phyloP scores from a whole-genome alignment of 306 rosid species.

The Malus orientalis region DNA sequence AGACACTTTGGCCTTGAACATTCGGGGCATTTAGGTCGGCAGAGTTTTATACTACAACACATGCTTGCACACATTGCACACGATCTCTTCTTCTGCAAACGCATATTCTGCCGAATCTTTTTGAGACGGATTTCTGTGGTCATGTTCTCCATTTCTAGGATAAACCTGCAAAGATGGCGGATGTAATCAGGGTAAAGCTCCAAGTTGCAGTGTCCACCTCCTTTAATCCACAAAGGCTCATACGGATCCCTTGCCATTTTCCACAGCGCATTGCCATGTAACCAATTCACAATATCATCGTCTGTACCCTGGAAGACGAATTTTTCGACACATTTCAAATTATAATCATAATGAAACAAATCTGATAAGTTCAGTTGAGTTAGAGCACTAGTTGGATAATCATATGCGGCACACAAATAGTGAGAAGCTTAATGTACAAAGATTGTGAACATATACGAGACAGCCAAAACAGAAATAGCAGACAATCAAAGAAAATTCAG shows the following conservation, averaged over 20 bases:
- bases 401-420: background rate
- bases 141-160: slow-evolving; percentile 80
- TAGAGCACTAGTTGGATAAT: background rate
- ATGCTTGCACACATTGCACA: background rate
- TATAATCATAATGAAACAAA: background rate
- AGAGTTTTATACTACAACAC: slow-evolving; percentile 38
- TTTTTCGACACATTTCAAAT: slow-evolving; percentile 12
- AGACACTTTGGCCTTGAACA: slow-evolving; percentile 25
- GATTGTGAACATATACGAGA: too few species aligned
- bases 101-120: slow-evolving; percentile 45
- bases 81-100: slow-evolving; percentile 25
- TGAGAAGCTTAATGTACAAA: background rate
- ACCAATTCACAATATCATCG: slow-evolving; percentile 87
- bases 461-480: background rate
- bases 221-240: slow-evolving; percentile 94
- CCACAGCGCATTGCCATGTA: slow-evolving; percentile 85
- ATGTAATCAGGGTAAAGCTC: slow-evolving; percentile 98
- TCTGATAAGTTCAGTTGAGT: background rate
- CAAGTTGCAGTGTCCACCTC: slow-evolving; percentile 96
- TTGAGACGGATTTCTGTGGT: slow-evolving; percentile 65
- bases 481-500: background rate
- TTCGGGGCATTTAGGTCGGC: slow-evolving; percentile 31
- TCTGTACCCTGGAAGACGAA: slow-evolving; percentile 75
- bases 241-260: slow-evolving; percentile 84
- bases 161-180: slow-evolving; percentile 67